These are phyloP conservation scores for Anaeramoeba flamelloides DNA, from an alignment of 78 protist species.

Conservation along the genomic window DNA sequence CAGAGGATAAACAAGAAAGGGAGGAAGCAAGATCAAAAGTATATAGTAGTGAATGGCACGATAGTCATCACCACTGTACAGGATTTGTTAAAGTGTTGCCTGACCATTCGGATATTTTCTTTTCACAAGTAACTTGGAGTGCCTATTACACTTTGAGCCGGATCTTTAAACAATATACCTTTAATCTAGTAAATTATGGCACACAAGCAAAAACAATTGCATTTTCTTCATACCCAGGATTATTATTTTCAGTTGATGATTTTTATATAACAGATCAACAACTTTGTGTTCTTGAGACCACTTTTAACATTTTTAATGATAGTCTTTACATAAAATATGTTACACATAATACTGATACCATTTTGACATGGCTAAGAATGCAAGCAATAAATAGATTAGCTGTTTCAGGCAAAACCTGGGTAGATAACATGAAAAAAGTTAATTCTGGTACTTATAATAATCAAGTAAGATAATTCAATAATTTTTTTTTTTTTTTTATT, in stretches of 20 bases:
- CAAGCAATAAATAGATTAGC: neutral
- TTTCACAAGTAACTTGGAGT: neutral
- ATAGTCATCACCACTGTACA: no score
- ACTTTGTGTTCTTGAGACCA: neutral
- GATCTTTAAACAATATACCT: neutral
- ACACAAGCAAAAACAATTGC: neutral
- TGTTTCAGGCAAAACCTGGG: neutral
- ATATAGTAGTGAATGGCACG: no score
- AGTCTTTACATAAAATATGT: neutral
- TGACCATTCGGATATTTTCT: neutral
- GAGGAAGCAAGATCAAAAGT: no score
- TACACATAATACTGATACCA: neutral
- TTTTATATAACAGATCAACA: neutral
- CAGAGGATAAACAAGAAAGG: no score
- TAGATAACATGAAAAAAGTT: neutral
- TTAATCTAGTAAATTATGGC: neutral
- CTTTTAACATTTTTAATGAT: neutral
- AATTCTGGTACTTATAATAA: neutral
- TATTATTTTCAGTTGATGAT: neutral
- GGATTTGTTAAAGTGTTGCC: neutral
- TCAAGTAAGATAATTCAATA: neutral
- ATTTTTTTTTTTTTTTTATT: no score
- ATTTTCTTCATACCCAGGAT: neutral
- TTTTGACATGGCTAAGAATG: neutral
- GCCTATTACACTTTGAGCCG: neutral